Evolutionary conservation across 345 rosid species (phyloP).

Genomic region (Barbarea vulgaris): DNA sequence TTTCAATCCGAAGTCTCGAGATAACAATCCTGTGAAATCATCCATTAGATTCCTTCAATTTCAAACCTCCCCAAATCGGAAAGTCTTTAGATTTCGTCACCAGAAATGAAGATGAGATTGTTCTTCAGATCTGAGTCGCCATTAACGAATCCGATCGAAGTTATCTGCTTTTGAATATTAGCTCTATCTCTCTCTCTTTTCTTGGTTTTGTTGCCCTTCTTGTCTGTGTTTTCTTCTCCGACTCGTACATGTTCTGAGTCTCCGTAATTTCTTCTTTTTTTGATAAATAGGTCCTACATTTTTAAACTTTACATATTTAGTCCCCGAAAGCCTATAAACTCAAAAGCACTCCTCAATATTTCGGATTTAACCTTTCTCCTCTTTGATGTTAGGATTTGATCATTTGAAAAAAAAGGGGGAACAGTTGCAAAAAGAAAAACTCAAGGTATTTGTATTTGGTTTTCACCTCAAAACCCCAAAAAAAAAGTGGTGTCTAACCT

Average conservation of each 20-base stretch:
- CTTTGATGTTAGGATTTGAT: too few species aligned
- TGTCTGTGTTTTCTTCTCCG: not conserved
- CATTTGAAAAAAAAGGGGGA: too few species aligned
- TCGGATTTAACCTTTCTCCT: too few species aligned
- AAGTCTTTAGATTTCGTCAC: not conserved
- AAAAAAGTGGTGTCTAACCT: too few species aligned
- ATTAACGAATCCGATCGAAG: not conserved
- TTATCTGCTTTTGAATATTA: not conserved
- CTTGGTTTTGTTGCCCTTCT: not conserved
- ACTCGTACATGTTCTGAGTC: not conserved
- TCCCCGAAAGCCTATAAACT: not conserved
- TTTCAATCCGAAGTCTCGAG: constrained; percentile 66
- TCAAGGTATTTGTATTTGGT: too few species aligned
- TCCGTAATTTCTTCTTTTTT: not conserved
- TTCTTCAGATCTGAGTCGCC: constrained; percentile 10
- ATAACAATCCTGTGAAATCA: constrained; percentile 62
- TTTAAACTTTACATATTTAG: too few species aligned
- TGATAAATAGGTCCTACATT: not conserved
- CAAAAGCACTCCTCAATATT: not conserved
- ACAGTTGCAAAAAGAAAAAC: too few species aligned
- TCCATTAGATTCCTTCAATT: constrained; percentile 51
- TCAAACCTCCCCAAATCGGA: not conserved
- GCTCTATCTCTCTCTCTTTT: not conserved
- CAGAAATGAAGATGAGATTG: not conserved
- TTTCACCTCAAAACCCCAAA: too few species aligned